These are phyloP conservation scores for Fusarium robinianum DNA, from an alignment of 2,329 filamentous ascomycete genomes.

Conservation along the genomic window DNA sequence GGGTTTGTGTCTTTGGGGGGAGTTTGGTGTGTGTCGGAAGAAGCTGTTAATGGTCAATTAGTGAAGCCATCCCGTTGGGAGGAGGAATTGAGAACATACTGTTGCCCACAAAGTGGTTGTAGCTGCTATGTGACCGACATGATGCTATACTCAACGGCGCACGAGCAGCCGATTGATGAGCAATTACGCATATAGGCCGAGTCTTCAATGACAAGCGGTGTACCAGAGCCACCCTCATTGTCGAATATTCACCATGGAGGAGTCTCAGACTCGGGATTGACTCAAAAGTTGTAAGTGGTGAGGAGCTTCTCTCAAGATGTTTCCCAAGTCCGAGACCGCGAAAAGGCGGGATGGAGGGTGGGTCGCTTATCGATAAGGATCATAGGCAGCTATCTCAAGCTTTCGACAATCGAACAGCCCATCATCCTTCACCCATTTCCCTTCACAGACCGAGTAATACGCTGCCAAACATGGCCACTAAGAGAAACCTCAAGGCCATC, in stretches of 20 bases:
- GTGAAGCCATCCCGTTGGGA: slow-evolving; percentile 1
- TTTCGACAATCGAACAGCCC: slow-evolving; percentile 4
- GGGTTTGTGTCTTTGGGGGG: slow-evolving; percentile 31
- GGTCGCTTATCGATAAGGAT: slow-evolving; percentile 27
- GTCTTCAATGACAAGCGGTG: slow-evolving; percentile 31
- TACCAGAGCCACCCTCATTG: slow-evolving; percentile 41
- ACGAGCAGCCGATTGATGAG: slow-evolving; percentile 1
- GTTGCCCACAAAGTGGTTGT: slow-evolving; percentile 45
- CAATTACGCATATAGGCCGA: not conserved
- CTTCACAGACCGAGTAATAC: not conserved
- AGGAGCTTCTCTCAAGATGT: slow-evolving; percentile 7
- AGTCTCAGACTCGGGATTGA: not conserved
- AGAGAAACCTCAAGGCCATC: slow-evolving; percentile 41
- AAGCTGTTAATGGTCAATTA: slow-evolving; percentile 23
- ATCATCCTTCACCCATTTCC: slow-evolving; percentile 1
- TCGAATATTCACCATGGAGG: slow-evolving; percentile 32
- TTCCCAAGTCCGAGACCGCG: slow-evolving; percentile 2
- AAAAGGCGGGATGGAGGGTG: slow-evolving; percentile 27
- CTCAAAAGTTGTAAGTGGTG: slow-evolving; percentile 12
- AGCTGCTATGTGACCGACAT: slow-evolving; percentile 39
- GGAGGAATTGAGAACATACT: slow-evolving; percentile 31
- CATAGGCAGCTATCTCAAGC: too few species aligned
- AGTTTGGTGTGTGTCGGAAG: slow-evolving; percentile 2
- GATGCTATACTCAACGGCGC: slow-evolving; percentile 18
- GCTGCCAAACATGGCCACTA: slow-evolving; percentile 40